Base-by-base conservation (phyloP, 2,329 filamentous ascomycete genomes). In the Neofusicoccum sp. region DNA sequence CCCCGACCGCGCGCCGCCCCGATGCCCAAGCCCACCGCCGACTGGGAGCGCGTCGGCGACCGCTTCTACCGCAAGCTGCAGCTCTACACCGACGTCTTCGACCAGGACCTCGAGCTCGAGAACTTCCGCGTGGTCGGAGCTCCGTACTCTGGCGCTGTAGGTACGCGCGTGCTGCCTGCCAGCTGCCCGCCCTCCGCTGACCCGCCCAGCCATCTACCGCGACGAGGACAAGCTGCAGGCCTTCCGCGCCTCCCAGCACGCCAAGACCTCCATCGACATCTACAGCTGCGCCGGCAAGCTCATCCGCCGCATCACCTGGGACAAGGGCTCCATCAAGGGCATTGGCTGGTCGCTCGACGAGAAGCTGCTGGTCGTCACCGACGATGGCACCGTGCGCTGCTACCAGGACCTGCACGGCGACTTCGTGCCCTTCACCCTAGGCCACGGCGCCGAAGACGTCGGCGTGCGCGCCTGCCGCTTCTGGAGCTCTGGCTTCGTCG, bases 301-400 rank as follows among this genome's bases (percentile, higher is more conserved):
- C 61, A 88, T 99, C 64, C 88, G 89, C 69, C 86, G 86, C 71
- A 91, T 97, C 66, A 85, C 82, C 73, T 98, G 93, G 93, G 93
- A 98, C 69, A 91, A 93, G 76, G 91, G 91, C 47, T 81, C 87
- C 3, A 90, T 99, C 70, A 89, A 88, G 73, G 92, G 91, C 1
- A 82, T 99, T 20, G 95, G 95, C 34, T 99, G 95, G 95, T 96
- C 93, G 20, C 93, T 96, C 70, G 91, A 97, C 65, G 95, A 99
- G 80, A 89, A 90, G 71, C 82, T 99, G 48, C 80, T 99, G 3
- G 89, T 97, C 0, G 87, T 98, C 56, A 91, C 92, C 8, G 85
- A 89, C 58, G 93, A 99, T 70, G 95, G 95, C 26, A 93, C 87
- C 1, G 93, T 98, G 44, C 84, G 93, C 63, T 95, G 91, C 74